Evolutionary conservation across 2,329 filamentous ascomycete species (phyloP), one percentile per base, ranked within the genome.

Genomic region (Anisogramma anomala): DNA sequence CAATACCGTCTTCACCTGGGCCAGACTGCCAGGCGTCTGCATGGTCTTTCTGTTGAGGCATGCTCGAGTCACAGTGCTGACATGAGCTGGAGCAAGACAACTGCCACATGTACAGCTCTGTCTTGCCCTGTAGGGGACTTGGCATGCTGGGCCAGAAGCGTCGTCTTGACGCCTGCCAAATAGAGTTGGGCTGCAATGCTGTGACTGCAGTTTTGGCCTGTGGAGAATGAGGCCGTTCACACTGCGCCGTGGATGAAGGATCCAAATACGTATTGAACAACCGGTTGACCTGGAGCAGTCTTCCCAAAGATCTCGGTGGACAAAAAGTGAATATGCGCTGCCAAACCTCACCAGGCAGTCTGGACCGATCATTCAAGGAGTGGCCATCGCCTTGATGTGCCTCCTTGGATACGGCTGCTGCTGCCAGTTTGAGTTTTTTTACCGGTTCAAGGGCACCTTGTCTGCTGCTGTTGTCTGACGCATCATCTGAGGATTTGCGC

Each of bases 31-130:
- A 78, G 36, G 66, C 62, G 53, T 62, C 64, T 54, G 46, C 58
- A 50, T 45, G 55, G 46, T 43, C 53, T 46, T 40, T 48, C 31
- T 33, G 46, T 39, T 47, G 46, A 42, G 15, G 43, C 53, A 41
- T 32, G 48, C 54, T 57, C 36, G 32, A 31, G 40, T 61, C 64
- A 59, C 85, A 91, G 50, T 79, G 75, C 53, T 88, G 78, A 58
- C 85, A 93, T 41, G 55, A 60, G 22, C 55, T 64, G 35, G 74
- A 71, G 57, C 75, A 78, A 26, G 77, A 67, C 37, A 91, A 64
- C 53, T 72, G 74, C 74, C 84, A 86, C 82, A 88, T 88, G 31
- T 80, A 73, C 49, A 84, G 64, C 58, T 91, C 84, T 31, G 74
- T 73, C 55, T 71, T 73, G 43, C 68, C 71, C 39, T 65, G 63